Percentiles rank a stretch among this genome's conserved stretches.
Evolutionary conservation across 768 basidiomycete genomes (phyloP).

Genomic region (Mycena crocata): DNA sequence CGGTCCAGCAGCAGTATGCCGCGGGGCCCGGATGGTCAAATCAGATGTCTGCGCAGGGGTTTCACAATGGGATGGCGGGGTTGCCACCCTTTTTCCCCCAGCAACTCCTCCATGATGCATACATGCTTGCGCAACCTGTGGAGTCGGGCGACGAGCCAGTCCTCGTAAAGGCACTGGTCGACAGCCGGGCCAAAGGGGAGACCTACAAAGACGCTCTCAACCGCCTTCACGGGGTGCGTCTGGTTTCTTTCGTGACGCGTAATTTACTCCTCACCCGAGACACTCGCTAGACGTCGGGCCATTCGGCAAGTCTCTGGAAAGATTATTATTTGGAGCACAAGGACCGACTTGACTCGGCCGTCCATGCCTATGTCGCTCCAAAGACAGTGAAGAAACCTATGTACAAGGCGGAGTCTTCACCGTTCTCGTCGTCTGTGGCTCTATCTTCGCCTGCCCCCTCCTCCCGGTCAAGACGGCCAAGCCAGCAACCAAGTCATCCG

Average conservation of each 20-base stretch:
- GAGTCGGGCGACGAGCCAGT: slow-evolving; percentile 68
- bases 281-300: slow-evolving; percentile 55
- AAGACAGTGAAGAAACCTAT: slow-evolving; percentile 35
- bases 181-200: slow-evolving; percentile 53
- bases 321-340: slow-evolving; percentile 84
- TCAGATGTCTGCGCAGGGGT: slow-evolving; percentile 44
- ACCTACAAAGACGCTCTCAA: slow-evolving; percentile 78
- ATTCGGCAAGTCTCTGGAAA: slow-evolving; percentile 77
- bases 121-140: slow-evolving; percentile 65
- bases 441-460: slow-evolving; percentile 38
- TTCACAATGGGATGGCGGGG: slow-evolving; percentile 32
- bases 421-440: slow-evolving; percentile 35
- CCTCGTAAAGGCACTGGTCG: slow-evolving; percentile 62
- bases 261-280: slow-evolving; percentile 30
- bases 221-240: slow-evolving; percentile 70
- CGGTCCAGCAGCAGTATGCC: slow-evolving; percentile 47
- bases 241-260: not conserved
- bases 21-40: slow-evolving; percentile 47
- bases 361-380: slow-evolving; percentile 40
- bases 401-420: slow-evolving; percentile 36
- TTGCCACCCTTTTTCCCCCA: slow-evolving; percentile 55
- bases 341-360: slow-evolving; percentile 62
- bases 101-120: slow-evolving; percentile 68
- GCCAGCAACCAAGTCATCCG: slow-evolving; percentile 39
- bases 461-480: slow-evolving; percentile 39